These are phyloP conservation scores for Daldinia loculata DNA, from an alignment of 495 filamentous ascomycete genomes.

Conservation along the genomic window DNA sequence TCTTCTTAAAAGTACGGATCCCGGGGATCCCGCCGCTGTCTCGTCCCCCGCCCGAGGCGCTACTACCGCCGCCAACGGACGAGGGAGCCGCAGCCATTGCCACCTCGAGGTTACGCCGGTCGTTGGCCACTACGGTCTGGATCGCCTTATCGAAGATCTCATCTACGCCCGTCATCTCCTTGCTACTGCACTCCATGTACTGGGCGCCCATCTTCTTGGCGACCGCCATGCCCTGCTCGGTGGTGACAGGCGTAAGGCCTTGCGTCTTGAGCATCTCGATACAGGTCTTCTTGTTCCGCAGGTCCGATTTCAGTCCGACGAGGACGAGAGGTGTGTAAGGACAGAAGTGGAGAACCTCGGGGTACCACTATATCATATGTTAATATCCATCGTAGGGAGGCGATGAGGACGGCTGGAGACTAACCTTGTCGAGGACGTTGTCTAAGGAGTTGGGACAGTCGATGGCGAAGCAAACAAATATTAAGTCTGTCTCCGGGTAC, in stretches of 20 bases:
- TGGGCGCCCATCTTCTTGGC: slow-evolving; percentile 90
- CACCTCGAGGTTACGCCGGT: slow-evolving; percentile 58
- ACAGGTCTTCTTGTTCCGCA: slow-evolving; percentile 91
- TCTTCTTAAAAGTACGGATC: slow-evolving; percentile 56
- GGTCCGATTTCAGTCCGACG: slow-evolving; percentile 94
- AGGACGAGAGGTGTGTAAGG: slow-evolving; percentile 95
- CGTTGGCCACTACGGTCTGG: slow-evolving; percentile 81
- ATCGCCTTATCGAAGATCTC: slow-evolving; percentile 93
- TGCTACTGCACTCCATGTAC: slow-evolving; percentile 98
- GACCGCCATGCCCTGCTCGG: slow-evolving; percentile 85
- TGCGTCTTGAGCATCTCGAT: slow-evolving; percentile 98
- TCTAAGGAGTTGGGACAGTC: slow-evolving; percentile 98
- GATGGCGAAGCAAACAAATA: slow-evolving; percentile 99
- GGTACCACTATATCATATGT: slow-evolving; percentile 82
- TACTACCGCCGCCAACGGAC: slow-evolving; percentile 14
- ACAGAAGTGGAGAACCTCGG: slow-evolving; percentile 98
- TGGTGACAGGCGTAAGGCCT: slow-evolving; percentile 91
- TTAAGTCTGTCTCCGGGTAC: slow-evolving; percentile 95
- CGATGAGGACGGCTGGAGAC: slow-evolving; percentile 35
- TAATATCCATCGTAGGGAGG: slow-evolving; percentile 11
- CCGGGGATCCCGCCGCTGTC: slow-evolving; percentile 46
- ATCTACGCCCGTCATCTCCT: slow-evolving; percentile 94
- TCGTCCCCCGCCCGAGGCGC: slow-evolving; percentile 27
- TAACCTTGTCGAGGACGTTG: slow-evolving; percentile 98
- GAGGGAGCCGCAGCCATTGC: slow-evolving; percentile 47